Evolutionary conservation across 2,329 filamentous ascomycete species (phyloP).

Genomic region (Pleurostoma richardsiae): DNA sequence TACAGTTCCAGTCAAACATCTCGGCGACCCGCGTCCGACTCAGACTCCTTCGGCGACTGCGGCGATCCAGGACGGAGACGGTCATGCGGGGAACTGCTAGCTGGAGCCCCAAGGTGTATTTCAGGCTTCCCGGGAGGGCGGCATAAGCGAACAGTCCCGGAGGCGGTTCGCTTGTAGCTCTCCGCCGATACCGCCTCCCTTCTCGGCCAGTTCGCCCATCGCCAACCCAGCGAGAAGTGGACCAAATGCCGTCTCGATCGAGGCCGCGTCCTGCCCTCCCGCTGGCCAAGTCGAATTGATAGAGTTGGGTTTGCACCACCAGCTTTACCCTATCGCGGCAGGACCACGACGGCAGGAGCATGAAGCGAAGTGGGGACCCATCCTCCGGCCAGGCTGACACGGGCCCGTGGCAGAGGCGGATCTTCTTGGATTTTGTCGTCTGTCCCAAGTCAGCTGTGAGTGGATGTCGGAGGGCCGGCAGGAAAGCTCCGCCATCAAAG

Average conservation of each 20-base stretch:
- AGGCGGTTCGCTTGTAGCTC: constrained; percentile 7
- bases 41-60: constrained; percentile 25
- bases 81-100: constrained; percentile 5
- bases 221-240: constrained; percentile 1
- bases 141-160: constrained; percentile 11
- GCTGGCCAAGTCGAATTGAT: constrained; percentile 3
- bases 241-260: constrained; percentile 3
- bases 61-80: constrained; percentile 21
- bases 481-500: constrained; percentile 3
- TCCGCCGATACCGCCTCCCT: constrained; percentile 1
- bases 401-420: neutral
- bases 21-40: constrained; percentile 26
- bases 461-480: neutral
- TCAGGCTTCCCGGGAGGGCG: constrained; percentile 11
- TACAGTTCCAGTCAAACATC: constrained; percentile 23
- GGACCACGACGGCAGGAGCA: neutral
- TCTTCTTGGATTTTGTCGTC: too few relatives aligned
- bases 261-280: constrained; percentile 1
- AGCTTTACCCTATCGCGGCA: too few relatives aligned
- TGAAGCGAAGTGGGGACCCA: neutral
- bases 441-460: neutral
- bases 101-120: constrained; percentile 10
- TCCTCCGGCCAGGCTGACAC: neutral
- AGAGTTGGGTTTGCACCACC: neutral
- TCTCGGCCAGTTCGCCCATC: neutral